Percentiles rank a stretch among this genome's conserved stretches.
phyloP scores from a whole-genome alignment of 768 basidiomycete species.

The Coprinellus micaceus region DNA sequence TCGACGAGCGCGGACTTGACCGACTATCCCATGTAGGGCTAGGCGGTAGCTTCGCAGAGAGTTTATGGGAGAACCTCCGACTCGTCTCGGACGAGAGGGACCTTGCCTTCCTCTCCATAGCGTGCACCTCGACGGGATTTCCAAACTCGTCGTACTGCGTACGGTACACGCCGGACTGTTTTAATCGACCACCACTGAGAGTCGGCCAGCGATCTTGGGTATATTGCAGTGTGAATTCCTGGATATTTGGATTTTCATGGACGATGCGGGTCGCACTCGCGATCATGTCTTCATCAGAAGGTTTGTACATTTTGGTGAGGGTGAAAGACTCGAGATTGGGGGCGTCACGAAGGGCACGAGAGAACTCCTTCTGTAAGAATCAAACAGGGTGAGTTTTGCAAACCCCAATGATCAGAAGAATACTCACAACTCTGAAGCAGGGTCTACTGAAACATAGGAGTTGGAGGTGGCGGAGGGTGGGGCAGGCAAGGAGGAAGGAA shows the following conservation, averaged over 20 bases:
- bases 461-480: conserved; percentile 29
- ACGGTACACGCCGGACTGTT: conserved; percentile 29
- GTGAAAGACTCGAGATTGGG: conserved; percentile 30
- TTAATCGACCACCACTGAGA: conserved; percentile 27
- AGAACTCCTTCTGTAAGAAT: conserved; percentile 29
- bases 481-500: conserved; percentile 27
- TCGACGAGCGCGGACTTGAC: conserved; percentile 8
- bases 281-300: conserved; percentile 32
- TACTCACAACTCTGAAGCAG: conserved; percentile 31
- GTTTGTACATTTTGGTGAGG: conserved; percentile 34
- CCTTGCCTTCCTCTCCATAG: conserved; percentile 1
- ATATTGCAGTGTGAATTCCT: conserved; percentile 29
- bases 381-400: conserved; percentile 3
- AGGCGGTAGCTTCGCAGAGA: conserved; percentile 2
- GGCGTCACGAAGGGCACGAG: conserved; percentile 23
- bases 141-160: conserved; percentile 14
- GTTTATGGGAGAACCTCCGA: conserved; percentile 1
- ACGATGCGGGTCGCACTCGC: conserved; percentile 27
- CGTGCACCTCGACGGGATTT: conserved; percentile 4
- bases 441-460: conserved; percentile 35
- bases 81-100: conserved; percentile 6
- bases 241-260: conserved; percentile 29
- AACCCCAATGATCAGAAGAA: neutral
- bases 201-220: conserved; percentile 35
- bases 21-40: conserved; percentile 11